Conservation (phyloP, 2,329 filamentous ascomycete genomes). For the Alternaria brassicae region DNA sequence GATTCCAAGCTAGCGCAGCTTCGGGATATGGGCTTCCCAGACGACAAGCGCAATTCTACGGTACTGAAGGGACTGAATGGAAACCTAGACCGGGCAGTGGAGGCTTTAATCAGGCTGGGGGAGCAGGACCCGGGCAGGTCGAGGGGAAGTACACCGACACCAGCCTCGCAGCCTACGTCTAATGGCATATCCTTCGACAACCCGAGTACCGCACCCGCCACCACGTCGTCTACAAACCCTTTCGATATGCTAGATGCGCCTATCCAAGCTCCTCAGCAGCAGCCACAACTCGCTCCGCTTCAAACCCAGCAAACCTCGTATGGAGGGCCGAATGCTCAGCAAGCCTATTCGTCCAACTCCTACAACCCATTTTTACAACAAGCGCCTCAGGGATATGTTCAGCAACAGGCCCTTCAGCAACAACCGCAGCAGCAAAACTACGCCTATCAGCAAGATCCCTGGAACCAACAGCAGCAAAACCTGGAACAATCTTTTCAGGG, state of each 20-base stretch:
- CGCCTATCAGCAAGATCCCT: slow-evolving; percentile 25
- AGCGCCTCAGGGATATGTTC: slow-evolving; percentile 38
- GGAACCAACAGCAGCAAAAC: slow-evolving; percentile 42
- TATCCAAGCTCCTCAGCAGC: slow-evolving; percentile 38
- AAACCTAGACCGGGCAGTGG: slow-evolving; percentile 84
- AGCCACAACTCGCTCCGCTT: slow-evolving; percentile 29
- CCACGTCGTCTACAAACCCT: slow-evolving; percentile 48
- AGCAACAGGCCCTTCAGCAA: slow-evolving; percentile 26
- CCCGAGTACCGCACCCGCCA: slow-evolving; percentile 36
- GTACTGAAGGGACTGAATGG: slow-evolving; percentile 84
- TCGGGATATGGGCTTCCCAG: slow-evolving; percentile 89
- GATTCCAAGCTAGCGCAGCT: slow-evolving; percentile 80
- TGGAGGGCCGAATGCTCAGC: slow-evolving; percentile 30
- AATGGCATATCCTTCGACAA: slow-evolving; percentile 56
- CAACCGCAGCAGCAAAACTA: slow-evolving; percentile 16
- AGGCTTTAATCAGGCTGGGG: slow-evolving; percentile 82
- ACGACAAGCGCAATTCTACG: slow-evolving; percentile 80
- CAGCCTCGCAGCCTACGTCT: slow-evolving; percentile 58
- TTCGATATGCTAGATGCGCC: slow-evolving; percentile 55
- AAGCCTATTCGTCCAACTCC: slow-evolving; percentile 51
- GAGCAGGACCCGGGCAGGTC: slow-evolving; percentile 58
- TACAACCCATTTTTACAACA: slow-evolving; percentile 74
- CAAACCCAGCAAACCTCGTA: slow-evolving; percentile 43
- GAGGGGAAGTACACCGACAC: slow-evolving; percentile 57
- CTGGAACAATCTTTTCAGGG: slow-evolving; percentile 77